These are phyloP conservation scores for Stephania yunnanensis DNA, from an alignment of 164 flowering plant genomes.

Conservation along the genomic window DNA sequence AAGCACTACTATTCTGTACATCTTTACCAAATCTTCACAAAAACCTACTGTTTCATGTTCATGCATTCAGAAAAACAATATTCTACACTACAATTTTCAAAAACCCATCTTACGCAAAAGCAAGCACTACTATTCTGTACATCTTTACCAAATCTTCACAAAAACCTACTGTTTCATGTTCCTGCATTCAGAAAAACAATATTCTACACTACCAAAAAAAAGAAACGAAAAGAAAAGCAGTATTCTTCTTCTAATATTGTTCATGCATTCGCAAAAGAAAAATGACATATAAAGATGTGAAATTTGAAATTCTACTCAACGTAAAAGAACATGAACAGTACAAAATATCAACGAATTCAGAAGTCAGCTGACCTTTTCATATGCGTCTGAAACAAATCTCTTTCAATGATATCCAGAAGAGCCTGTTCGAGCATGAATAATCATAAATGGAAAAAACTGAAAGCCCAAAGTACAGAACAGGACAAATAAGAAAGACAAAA, in stretches of 20 bases:
- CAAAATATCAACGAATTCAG: background rate
- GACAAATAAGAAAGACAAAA: slow-evolving; percentile 2
- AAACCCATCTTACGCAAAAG: background rate
- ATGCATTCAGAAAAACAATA: background rate
- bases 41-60: background rate
- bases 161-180: background rate
- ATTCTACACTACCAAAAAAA: background rate
- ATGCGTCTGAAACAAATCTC: slow-evolving; percentile 75
- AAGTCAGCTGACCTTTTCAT: slow-evolving; percentile 63
- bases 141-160: background rate
- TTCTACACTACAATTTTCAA: background rate
- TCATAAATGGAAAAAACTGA: background rate
- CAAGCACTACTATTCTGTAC: background rate
- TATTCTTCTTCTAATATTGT: background rate
- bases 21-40: background rate
- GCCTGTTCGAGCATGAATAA: slow-evolving; percentile 48
- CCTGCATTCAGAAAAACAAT: background rate
- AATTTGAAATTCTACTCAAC: background rate
- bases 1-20: background rate
- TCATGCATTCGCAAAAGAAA: background rate
- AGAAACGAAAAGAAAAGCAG: background rate
- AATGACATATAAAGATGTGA: background rate
- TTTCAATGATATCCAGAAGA: slow-evolving; percentile 87
- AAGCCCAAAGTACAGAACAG: background rate
- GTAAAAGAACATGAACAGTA: background rate